Evolutionary conservation across 306 rosid genomes (phyloP), one percentile per base, ranked within the genome.

Genomic region (Pyrus betulifolia): DNA sequence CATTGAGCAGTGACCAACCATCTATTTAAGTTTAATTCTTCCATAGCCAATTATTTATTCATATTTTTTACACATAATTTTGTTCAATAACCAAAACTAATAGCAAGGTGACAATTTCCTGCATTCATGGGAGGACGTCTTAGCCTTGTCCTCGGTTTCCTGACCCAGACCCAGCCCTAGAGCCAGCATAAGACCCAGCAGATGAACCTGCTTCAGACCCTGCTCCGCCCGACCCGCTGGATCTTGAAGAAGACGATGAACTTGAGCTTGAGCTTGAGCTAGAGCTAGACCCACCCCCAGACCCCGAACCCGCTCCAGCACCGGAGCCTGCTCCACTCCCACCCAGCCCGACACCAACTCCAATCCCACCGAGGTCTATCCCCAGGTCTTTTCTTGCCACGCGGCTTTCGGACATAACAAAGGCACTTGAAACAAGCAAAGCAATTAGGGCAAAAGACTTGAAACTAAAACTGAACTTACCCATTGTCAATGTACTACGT

Each of bases 381-480:
- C 93, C 89, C 0, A 91, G 84, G 79, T 91, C 88, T 80, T 89
- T 91, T 72, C 93, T 85, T 23, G 78, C 88, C 38, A 52, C 88
- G 71, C 92, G 86, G 38, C 91, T 69, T 70, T 91, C 87, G n/a
- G 86, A 81, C 4, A 62, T 46, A n/a, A 31, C 70, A 67, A 74
- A 81, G 15, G 83, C 11, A 9, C 84, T 71, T 25, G 59, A 74
- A 74, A 87, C 74, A 8, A 87, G 72, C 61, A 91, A 72, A 78
- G 83, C 78, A 12, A 79, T 66, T 31, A 87, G 79, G 74, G 82
- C 78, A n/a, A 76, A 69, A 15, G 54, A 62, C 49, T 40, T 81
- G 35, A 81, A 45, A 35, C 15, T 60, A 51, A 22, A 49, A 11
- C 52, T 18, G 33, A 51, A 51, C 10, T 19, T 33, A n/a, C 15